Percentiles rank a stretch among this genome's conserved stretches.
Evolutionary conservation across 306 rosid species (phyloP).

Genomic region (Glycine latifolia): DNA sequence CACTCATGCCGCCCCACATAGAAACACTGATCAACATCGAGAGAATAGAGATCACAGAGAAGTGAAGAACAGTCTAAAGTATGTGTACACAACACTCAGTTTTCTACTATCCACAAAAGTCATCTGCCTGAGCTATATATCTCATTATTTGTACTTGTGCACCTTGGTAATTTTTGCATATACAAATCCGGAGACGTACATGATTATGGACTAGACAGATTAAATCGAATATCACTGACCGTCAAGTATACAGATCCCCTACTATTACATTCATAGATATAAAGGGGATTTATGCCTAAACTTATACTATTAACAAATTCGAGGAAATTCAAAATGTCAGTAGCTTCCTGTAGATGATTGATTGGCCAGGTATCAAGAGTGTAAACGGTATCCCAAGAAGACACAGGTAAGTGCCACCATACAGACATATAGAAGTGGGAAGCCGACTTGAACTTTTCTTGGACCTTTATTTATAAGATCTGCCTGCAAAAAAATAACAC

Average conservation of each 20-base stretch:
- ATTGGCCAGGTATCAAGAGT: conserved; percentile 50
- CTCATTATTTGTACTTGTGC: conserved; percentile 44
- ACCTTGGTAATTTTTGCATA: conserved; percentile 47
- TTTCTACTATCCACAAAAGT: conserved; percentile 18
- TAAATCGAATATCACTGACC: conserved; percentile 37
- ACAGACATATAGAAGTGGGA: conserved; percentile 80
- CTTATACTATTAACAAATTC: conserved; percentile 45
- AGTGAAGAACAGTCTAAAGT: conserved; percentile 18
- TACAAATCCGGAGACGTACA: conserved; percentile 38
- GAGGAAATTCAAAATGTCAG: conserved; percentile 44
- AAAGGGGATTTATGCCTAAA: conserved; percentile 45
- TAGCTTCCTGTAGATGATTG: conserved; percentile 33
- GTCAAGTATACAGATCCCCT: conserved; percentile 39
- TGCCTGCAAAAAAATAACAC: conserved; percentile 57
- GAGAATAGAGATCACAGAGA: conserved; percentile 6
- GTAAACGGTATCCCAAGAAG: conserved; percentile 70
- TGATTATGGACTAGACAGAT: conserved; percentile 34
- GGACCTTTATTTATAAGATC: conserved; percentile 60
- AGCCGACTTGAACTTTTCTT: conserved; percentile 70
- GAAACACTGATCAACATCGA: neutral
- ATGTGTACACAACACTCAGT: conserved; percentile 33
- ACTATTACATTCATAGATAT: conserved; percentile 32
- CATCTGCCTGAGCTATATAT: conserved; percentile 38
- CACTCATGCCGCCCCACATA: neutral
- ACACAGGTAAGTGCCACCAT: conserved; percentile 78